Evolutionary conservation across 2,329 filamentous ascomycete genomes (phyloP).

Genomic region (Lasiodiplodia theobromae): DNA sequence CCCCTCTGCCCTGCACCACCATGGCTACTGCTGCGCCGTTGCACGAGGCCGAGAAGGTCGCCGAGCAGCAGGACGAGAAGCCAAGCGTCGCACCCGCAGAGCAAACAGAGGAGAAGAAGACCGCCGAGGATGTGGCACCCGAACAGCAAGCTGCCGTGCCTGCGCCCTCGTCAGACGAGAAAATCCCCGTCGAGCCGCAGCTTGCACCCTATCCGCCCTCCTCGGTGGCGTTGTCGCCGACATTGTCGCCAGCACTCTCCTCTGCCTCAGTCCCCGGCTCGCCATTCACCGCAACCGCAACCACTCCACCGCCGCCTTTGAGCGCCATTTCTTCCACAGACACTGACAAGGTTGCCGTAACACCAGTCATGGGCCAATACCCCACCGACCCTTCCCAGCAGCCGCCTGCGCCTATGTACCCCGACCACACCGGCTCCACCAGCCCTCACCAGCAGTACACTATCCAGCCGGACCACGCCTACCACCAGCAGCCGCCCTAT

Average conservation of each 20-base stretch:
- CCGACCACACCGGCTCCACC: conserved; percentile 21
- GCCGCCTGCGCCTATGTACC: conserved; percentile 1
- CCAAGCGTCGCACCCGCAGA: not conserved
- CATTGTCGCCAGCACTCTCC: not conserved
- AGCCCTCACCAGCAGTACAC: conserved; percentile 23
- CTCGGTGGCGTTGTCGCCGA: not conserved
- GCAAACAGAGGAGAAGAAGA: not conserved
- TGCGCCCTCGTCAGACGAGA: conserved; percentile 5
- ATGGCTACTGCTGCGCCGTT: conserved; percentile 2
- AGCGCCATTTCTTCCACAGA: conserved; percentile 1
- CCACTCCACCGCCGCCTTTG: not conserved
- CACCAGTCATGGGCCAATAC: conserved; percentile 22
- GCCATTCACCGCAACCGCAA: not conserved
- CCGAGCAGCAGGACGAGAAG: not conserved
- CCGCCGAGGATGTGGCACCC: not conserved
- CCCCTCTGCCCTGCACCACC: not conserved
- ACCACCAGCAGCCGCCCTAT: not conserved
- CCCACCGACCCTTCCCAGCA: conserved; percentile 7
- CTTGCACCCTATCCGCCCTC: not conserved
- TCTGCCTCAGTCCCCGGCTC: not conserved
- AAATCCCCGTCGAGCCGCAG: conserved; percentile 9
- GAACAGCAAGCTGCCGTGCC: not conserved
- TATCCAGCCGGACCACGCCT: conserved; percentile 29
- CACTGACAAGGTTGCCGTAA: conserved; percentile 13
- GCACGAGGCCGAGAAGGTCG: conserved; percentile 1